Conservation (phyloP, 83 land plant genomes). For the Thuja plicata region DNA sequence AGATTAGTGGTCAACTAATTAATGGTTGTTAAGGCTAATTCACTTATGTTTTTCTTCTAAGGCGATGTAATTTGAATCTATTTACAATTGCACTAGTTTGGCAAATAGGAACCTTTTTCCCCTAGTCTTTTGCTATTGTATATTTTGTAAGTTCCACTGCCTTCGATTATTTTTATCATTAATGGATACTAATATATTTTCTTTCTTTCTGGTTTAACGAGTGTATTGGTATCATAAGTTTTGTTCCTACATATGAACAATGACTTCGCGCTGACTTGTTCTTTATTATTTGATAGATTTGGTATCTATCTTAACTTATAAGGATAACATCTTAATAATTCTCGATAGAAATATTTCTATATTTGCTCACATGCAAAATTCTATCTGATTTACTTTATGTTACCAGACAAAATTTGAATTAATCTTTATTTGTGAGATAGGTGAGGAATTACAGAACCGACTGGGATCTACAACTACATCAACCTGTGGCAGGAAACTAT, state of each 20-base stretch:
- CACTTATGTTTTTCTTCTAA: too few species aligned
- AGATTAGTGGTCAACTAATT: too few species aligned
- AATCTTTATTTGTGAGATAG: conserved; percentile 31
- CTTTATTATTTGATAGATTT: background rate
- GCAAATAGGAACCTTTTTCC: too few species aligned
- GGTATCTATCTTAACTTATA: background rate
- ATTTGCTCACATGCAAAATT: background rate
- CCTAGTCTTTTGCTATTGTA: too few species aligned
- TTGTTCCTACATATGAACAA: background rate
- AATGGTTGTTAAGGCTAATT: too few species aligned
- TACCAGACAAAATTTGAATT: background rate
- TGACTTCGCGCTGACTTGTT: background rate
- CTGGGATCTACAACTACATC: conserved; percentile 73
- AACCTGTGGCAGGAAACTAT: conserved; percentile 92
- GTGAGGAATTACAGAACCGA: conserved; percentile 80
- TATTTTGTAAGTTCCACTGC: too few species aligned
- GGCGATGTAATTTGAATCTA: too few species aligned
- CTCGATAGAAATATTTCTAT: background rate
- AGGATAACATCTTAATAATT: background rate
- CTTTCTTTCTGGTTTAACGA: background rate
- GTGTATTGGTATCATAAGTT: background rate
- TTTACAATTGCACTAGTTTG: too few species aligned
- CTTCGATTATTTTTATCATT: too few species aligned
- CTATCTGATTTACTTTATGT: background rate
- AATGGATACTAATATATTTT: too few species aligned